Evolutionary conservation across 257 asterid species (phyloP).

Genomic region (Thymus mandschuricus): DNA sequence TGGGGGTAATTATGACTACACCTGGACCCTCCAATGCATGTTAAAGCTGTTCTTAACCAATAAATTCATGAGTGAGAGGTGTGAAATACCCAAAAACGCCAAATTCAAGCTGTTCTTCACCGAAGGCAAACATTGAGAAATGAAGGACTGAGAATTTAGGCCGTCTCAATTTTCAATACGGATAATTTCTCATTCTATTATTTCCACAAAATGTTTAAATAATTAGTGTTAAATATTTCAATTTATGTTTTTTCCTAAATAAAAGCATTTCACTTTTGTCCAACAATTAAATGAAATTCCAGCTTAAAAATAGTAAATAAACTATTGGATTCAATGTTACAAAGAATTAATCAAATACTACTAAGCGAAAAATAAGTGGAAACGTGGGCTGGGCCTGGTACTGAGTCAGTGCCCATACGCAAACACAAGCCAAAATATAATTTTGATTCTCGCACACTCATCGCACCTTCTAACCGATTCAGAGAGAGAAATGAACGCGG

Average conservation of each 20-base stretch:
- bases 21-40: slow-evolving; percentile 81
- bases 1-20: slow-evolving; percentile 53
- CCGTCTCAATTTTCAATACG: slow-evolving; percentile 4
- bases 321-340: too few relatives aligned
- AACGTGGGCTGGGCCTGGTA: neutral
- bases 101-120: neutral
- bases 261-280: too few relatives aligned
- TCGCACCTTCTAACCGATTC: neutral
- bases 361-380: neutral
- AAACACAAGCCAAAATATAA: neutral
- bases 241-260: too few relatives aligned
- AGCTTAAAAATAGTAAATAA: too few relatives aligned
- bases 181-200: neutral
- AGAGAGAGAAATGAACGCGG: slow-evolving; percentile 42
- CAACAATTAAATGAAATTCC: too few relatives aligned
- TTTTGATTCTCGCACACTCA: neutral
- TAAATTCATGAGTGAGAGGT: slow-evolving; percentile 27
- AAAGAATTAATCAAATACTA: neutral
- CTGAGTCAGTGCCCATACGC: neutral
- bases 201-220: too few relatives aligned
- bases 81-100: neutral
- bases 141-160: neutral
- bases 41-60: slow-evolving; percentile 65
- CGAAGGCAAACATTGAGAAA: neutral
- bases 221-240: too few relatives aligned